Base-by-base conservation (phyloP, 1,139 yeast genomes). In the Yamadazyma atlantica region DNA sequence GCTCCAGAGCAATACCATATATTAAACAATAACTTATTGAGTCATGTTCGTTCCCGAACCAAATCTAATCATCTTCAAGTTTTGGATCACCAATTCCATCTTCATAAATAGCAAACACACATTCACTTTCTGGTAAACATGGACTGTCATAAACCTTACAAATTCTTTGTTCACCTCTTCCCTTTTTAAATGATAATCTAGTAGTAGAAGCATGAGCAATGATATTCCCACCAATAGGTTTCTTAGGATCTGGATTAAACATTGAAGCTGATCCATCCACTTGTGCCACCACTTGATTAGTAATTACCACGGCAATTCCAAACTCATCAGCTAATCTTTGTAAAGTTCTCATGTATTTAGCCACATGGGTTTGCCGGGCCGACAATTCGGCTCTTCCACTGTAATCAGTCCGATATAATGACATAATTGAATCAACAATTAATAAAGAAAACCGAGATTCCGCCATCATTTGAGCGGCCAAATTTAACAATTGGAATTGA, bases 201-300 rank as follows among this genome's bases (percentile, higher is more conserved):
- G 98, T 92, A 8, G 97, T 92, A 3, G 97, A 88, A 16, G 96
- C 83, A 60, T 94, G 99, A 2, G 98, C 98, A 62, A 94, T 84
- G 51, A 94, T 92, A 55, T 94, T 92, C 53, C 99, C 99, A 41
- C 99, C 99, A 51, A 94, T 92, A 9, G 99, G 98, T 60, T 94
- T 94, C 62, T 94, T 94, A n/a, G 98, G 97, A 58, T 92, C 98
- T 0, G 96, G 95, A 51, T 89, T 88, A 61, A 83, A 90, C 75
- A 82, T 75, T 6, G 78, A 77, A 45, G 85, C 78, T 53, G 80
- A 82, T 36, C 97, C 97, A 59, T 92, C 99, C 15, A 94, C 98
- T 61, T 90, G 97, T 3, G 98, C 97, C 6, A 89, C 97, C 22
- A 92, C 99, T 63, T 92, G 99, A 64, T 92, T 92, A 4, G 99